Conservation (phyloP, 495 filamentous ascomycete species). For the Pseudomonodictys pantanalensis region DNA sequence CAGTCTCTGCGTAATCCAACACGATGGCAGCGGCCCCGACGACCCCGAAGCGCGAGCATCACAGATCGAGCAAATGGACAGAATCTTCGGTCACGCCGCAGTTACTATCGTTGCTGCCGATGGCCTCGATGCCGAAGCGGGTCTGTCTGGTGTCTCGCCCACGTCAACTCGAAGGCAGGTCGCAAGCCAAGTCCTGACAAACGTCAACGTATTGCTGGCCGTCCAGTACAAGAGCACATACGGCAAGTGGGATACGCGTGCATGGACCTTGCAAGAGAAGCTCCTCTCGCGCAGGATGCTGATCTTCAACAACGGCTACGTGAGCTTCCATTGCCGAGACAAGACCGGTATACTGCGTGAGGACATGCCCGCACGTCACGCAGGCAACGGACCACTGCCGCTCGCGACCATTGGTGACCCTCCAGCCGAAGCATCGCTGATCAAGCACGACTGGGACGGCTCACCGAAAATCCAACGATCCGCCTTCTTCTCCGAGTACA, state of each 20-base stretch:
- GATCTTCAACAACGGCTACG: not conserved
- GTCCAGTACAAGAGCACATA: not conserved
- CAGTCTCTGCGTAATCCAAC: slow-evolving; percentile 1
- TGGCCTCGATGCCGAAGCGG: slow-evolving; percentile 7
- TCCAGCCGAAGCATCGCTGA: too few species aligned
- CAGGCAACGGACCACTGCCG: not conserved
- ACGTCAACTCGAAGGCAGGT: not conserved
- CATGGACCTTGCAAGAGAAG: not conserved
- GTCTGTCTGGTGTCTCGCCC: slow-evolving; percentile 1
- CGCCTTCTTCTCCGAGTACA: not conserved
- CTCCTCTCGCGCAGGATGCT: not conserved
- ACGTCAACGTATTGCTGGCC: not conserved
- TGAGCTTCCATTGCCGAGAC: slow-evolving; percentile 2
- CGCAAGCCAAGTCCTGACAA: not conserved
- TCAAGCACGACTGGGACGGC: slow-evolving; percentile 1
- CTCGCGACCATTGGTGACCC: too few species aligned
- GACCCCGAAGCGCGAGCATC: not conserved
- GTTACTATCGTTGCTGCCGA: slow-evolving; percentile 12
- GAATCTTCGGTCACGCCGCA: slow-evolving; percentile 2
- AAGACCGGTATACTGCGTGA: not conserved
- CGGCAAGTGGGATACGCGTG: not conserved
- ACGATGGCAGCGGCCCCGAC: slow-evolving; percentile 18
- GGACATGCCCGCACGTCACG: not conserved
- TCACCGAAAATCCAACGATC: not conserved
- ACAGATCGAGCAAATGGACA: slow-evolving; percentile 11